Evolutionary conservation across 139 green algal genomes (phyloP), one percentile per base, ranked within the genome.

Genomic region (Chlorella sp.): DNA sequence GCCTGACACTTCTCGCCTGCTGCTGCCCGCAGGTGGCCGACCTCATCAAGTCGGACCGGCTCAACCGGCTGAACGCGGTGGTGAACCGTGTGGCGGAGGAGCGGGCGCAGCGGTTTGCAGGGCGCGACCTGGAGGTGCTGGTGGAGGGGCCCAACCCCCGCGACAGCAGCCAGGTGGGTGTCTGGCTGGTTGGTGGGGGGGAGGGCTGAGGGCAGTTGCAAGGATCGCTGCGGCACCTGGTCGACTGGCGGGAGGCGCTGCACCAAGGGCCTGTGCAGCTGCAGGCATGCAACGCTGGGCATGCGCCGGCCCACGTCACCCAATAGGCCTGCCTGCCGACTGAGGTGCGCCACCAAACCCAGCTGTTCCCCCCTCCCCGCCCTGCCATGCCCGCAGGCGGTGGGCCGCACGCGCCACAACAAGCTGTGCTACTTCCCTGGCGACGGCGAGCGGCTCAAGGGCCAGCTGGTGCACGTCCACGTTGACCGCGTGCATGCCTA

Each of bases 361-460:
- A 16, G 9, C 38, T 20, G 38, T 23, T 25, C 70, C 23, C 3
- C 26, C 23, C 70, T 32, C 17, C 70, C 70, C 13, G 25, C 36
- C 36, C 36, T 36, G 23, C 36, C n/a, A 1, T 23, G 63, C 32
- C 56, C 30, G 32, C 92, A 98, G 90, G 94, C 95, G 4, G 95
- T 94, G 85, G 97, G 97, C 36, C 89, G 97, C 80, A 96, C 91
- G 47, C 88, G 92, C 26, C 95, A 97, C 90, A 99, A 99, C 92
- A 97, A 98, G 89, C 86, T 99, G 39, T 90, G 91, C 32, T 99
- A 98, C 92, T 99, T 98, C 76, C 81, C 92, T 26, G 96, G 94
- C 0, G 89, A 97, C 76, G 92, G 91, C 1, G 84, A 80, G 7
- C 83, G 38, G 85, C 92, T 98, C 60, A 92, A 91, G 74, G 94